Percentiles rank a stretch among this genome's conserved stretches.
phyloP scores from a whole-genome alignment of 345 rosid genomes.

The Conringia planisiliqua region DNA sequence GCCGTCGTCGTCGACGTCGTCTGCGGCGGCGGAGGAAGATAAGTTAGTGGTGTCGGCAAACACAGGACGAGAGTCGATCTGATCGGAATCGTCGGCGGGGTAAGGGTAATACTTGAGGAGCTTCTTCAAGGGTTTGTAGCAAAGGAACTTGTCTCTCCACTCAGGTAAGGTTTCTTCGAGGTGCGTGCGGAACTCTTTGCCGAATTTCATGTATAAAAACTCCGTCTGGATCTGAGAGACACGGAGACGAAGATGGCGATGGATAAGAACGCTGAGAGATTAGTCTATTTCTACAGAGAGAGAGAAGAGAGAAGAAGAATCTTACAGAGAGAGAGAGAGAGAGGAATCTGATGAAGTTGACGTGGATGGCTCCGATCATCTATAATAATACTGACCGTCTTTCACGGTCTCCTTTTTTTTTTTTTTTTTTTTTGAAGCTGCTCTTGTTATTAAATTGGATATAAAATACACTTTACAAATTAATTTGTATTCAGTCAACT shows the following conservation, averaged over 20 bases:
- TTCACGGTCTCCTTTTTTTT: background rate
- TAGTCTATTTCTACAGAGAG: background rate
- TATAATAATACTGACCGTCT: background rate
- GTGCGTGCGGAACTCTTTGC: conserved; percentile 85
- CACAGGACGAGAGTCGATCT: conserved; percentile 11
- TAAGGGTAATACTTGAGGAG: conserved; percentile 65
- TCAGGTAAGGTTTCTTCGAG: conserved; percentile 87
- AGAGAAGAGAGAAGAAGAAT: too few species aligned
- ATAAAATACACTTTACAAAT: background rate
- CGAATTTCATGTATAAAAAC: conserved; percentile 62
- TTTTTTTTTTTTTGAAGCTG: background rate
- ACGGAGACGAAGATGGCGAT: background rate
- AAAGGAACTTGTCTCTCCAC: conserved; percentile 96
- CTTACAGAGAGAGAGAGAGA: background rate
- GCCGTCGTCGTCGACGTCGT: background rate
- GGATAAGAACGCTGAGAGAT: conserved; percentile 6
- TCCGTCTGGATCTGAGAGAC: background rate
- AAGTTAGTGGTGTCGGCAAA: conserved; percentile 29
- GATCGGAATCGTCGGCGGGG: conserved; percentile 19
- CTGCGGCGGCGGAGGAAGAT: background rate
- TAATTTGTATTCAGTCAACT: background rate
- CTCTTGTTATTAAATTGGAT: background rate
- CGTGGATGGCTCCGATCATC: conserved; percentile 16
- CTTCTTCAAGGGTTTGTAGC: conserved; percentile 86
- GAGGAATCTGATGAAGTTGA: conserved; percentile 29